A percentile compares a stretch with the other conserved stretches of the same genome.
Conservation (phyloP, 1,139 yeast genomes). For the Blastobotrys serpentis region DNA sequence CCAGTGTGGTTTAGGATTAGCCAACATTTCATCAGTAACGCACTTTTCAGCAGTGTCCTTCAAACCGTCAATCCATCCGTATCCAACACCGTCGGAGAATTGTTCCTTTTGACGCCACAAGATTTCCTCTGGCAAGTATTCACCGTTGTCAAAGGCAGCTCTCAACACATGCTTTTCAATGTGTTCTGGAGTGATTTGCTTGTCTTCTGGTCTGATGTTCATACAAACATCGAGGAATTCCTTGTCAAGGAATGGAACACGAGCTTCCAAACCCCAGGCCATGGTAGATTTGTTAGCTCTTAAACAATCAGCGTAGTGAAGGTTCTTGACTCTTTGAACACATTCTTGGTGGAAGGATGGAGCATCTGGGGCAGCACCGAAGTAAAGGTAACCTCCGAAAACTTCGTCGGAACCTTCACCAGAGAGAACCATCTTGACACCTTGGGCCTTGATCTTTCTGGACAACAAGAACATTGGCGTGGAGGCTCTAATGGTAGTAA, state of each 20-base stretch:
- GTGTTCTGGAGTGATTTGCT: conserved; percentile 64
- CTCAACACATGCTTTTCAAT: conserved; percentile 95
- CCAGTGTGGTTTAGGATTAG: conserved; percentile 92
- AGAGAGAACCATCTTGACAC: conserved; percentile 97
- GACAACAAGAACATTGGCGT: conserved; percentile 97
- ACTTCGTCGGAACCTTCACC: conserved; percentile 99
- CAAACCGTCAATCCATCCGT: conserved; percentile 97
- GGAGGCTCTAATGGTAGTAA: conserved; percentile 97
- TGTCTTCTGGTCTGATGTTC: conserved; percentile 93
- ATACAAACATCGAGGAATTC: conserved; percentile 86
- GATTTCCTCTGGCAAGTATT: conserved; percentile 90
- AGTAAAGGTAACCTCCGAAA: conserved; percentile 96
- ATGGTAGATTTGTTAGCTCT: conserved; percentile 99
- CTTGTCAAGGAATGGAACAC: conserved; percentile 98
- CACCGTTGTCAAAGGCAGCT: conserved; percentile 94
- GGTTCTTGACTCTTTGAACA: conserved; percentile 93
- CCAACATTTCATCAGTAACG: conserved; percentile 85
- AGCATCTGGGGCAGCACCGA: conserved; percentile 93
- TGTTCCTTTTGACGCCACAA: conserved; percentile 99
- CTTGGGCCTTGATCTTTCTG: conserved; percentile 97
- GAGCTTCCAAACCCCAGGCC: conserved; percentile 99
- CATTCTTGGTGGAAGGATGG: conserved; percentile 92
- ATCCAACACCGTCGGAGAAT: conserved; percentile 98
- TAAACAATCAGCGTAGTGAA: conserved; percentile 94
- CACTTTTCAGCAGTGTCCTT: conserved; percentile 90